phyloP scores from a whole-genome alignment of 2,329 filamentous ascomycete species.

The Diaporthe sp. region DNA sequence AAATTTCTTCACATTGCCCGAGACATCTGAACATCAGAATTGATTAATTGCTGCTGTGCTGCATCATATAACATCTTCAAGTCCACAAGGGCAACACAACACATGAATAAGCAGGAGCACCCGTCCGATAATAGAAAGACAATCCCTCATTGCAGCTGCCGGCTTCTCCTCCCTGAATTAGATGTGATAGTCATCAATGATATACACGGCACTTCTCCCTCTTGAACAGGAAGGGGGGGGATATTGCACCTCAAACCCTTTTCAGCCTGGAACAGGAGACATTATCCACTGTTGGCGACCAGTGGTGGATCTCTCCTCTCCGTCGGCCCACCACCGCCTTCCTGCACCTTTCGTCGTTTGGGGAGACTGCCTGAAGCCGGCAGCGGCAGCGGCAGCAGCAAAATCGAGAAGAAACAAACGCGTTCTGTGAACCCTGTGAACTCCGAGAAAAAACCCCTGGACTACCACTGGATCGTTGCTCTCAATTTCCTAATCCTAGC shows the following conservation, averaged over 20 bases:
- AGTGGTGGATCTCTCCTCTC: not conserved
- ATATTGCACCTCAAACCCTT: conserved; percentile 8
- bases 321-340: not conserved
- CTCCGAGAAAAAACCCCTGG: conserved; percentile 32
- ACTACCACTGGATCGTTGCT: conserved; percentile 30
- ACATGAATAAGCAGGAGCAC: conserved; percentile 13
- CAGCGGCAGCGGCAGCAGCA: conserved; percentile 25
- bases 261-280: not conserved
- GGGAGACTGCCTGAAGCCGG: not conserved
- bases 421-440: conserved; percentile 24
- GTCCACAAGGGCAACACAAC: conserved; percentile 7
- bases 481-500: conserved; percentile 21
- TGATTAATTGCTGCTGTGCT: conserved; percentile 26
- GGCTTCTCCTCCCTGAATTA: conserved; percentile 39
- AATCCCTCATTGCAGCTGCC: conserved; percentile 33
- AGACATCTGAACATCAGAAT: conserved; percentile 2
- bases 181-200: conserved; percentile 33
- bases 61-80: conserved; percentile 21
- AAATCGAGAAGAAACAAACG: conserved; percentile 13
- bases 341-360: not conserved
- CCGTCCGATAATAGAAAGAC: conserved; percentile 12
- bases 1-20: not conserved
- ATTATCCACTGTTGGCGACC: not conserved
- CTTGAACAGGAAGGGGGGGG: not conserved
- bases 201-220: conserved; percentile 33